Evolutionary conservation across 2,329 filamentous ascomycete species (phyloP), one percentile per base, ranked within the genome.

Genomic region (Botryotinia convoluta): DNA sequence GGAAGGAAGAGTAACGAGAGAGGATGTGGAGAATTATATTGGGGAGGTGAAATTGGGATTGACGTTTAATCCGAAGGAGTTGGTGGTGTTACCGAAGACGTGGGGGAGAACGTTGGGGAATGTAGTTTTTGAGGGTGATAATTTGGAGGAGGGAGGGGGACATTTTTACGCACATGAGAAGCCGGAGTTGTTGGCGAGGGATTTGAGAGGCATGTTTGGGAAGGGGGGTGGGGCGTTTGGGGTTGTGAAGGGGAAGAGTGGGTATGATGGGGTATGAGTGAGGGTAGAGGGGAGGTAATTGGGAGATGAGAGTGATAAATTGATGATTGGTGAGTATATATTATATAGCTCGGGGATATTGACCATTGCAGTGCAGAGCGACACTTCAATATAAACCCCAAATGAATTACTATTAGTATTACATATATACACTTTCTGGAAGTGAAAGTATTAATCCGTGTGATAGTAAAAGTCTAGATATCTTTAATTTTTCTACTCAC

Each of bases 91-190:
- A 45, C 90, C 90, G 0, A 84, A 81, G 74, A 83, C 84, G 0
- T 92, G 88, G 88, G 85, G 83, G 0, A 82, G 83, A n/a, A 89
- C 88, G 0, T 79, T 92, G 12, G 91, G 89, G 4, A 83, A 86
- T 0, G 84, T 92, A 0, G 90, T 91, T 0, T 89, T 87, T 69
- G 86, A 90, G 76, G 83, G 82, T 18, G 76, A 77, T 9, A 79
- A 80, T 60, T 10, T 3, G 5, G 35, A 12, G 35, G 76, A 77
- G 12, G 42, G 62, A 2, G 78, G 78, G 16, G 89, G 89, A 0
- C 89, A 91, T 79, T 91, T 91, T 77, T 88, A 88, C 2, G 86
- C 89, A 0, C 87, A 85, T 77, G 89, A 92, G 80, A 82, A 82
- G 35, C 89, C 89, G 0, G 83, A 87, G 35, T 81, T 83, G 8